A percentile compares a stretch with the other conserved stretches of the same genome.
Evolutionary conservation across 164 flowering plant species (phyloP).

Genomic region (Stephania yunnanensis): DNA sequence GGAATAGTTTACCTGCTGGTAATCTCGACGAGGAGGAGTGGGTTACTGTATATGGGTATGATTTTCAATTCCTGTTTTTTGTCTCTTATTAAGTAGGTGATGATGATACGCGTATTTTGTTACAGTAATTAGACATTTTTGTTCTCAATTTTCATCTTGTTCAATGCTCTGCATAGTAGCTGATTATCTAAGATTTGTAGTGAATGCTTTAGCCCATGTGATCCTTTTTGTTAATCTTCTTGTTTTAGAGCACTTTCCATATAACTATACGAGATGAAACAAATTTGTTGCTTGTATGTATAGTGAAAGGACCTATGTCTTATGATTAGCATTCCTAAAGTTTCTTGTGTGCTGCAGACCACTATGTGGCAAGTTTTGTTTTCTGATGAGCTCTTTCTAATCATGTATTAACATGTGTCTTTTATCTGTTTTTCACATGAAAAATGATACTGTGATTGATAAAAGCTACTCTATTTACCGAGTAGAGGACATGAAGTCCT

Average conservation of each 20-base stretch:
- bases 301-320: too few relatives aligned
- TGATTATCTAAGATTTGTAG: not conserved
- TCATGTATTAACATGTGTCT: not conserved
- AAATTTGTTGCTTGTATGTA: too few relatives aligned
- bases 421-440: not conserved
- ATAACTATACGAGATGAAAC: too few relatives aligned
- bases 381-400: not conserved
- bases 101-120: not conserved
- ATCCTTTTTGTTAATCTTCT: not conserved
- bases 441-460: too few relatives aligned
- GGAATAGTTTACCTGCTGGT: conserved; percentile 48
- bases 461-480: too few relatives aligned
- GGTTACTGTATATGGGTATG: conserved; percentile 96
- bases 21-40: conserved; percentile 78
- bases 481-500: too few relatives aligned
- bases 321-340: not conserved
- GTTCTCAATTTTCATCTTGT: not conserved
- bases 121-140: not conserved
- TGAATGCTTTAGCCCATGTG: not conserved
- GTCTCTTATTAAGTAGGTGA: not conserved
- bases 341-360: not conserved
- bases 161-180: not conserved
- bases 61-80: not conserved
- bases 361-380: not conserved
- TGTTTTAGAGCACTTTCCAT: too few relatives aligned